Conservation (phyloP, 2,329 filamentous ascomycete genomes). For the Aureobasidium mangrovei region DNA sequence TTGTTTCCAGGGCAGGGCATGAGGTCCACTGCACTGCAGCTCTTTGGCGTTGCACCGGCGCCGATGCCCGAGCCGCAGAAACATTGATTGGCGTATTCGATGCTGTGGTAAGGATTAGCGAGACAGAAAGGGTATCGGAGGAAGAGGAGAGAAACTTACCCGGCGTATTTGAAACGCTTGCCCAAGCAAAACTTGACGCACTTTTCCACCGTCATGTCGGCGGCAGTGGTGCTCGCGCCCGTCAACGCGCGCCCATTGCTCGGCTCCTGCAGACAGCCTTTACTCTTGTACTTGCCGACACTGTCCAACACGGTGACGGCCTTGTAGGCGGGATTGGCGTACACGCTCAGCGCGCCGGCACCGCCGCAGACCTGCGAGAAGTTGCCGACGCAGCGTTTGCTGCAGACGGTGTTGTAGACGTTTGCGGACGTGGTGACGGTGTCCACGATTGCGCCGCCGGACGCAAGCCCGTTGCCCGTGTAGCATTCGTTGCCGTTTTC, state of each 20-base stretch:
- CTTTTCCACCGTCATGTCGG: slow-evolving; percentile 13
- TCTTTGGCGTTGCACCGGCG: slow-evolving; percentile 16
- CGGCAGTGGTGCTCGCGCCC: background rate
- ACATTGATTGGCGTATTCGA: slow-evolving; percentile 20
- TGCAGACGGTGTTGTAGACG: slow-evolving; percentile 38
- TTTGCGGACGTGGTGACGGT: background rate
- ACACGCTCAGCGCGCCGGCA: slow-evolving; percentile 27
- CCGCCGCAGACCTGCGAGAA: slow-evolving; percentile 32
- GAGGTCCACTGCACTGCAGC: slow-evolving; percentile 17
- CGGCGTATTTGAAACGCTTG: slow-evolving; percentile 23
- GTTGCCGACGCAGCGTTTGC: slow-evolving; percentile 32
- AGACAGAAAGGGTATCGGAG: too few relatives aligned
- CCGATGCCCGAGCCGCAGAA: slow-evolving; percentile 23
- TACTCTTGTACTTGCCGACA: slow-evolving; percentile 15
- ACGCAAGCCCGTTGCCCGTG: slow-evolving; percentile 29
- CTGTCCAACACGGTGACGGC: slow-evolving; percentile 9
- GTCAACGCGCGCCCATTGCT: slow-evolving; percentile 2
- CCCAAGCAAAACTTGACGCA: slow-evolving; percentile 25
- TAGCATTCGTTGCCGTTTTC: slow-evolving; percentile 52
- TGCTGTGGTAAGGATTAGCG: slow-evolving; percentile 5
- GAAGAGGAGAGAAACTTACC: slow-evolving; percentile 15
- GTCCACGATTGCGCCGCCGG: background rate
- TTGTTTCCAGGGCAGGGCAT: slow-evolving; percentile 24
- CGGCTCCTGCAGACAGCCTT: slow-evolving; percentile 14
- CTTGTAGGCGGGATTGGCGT: slow-evolving; percentile 22